A percentile compares a stretch with the other conserved stretches of the same genome.
phyloP scores from a whole-genome alignment of 225 moss, liverwort and hornwort genomes.

The Ulota crispa region DNA sequence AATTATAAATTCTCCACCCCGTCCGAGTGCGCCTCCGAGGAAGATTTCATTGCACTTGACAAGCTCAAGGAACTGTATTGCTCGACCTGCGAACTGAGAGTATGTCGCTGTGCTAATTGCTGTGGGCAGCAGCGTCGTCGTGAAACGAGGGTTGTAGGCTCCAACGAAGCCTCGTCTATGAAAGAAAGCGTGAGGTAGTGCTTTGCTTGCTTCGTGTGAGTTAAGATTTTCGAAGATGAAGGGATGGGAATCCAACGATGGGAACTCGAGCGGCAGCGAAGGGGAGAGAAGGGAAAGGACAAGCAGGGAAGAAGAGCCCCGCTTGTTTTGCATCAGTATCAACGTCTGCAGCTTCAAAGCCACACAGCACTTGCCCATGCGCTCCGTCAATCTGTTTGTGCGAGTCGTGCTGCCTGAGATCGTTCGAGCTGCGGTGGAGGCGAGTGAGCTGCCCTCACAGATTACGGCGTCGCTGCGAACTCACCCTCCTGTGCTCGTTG shows the following conservation, averaged over 20 bases:
- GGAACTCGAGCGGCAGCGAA: constrained; percentile 14
- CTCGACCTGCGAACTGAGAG: neutral
- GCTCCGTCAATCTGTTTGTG: constrained; percentile 29
- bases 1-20: neutral
- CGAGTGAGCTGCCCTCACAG: constrained; percentile 28
- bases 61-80: neutral
- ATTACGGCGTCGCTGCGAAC: constrained; percentile 31
- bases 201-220: neutral
- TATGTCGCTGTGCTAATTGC: neutral
- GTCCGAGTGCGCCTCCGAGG: neutral
- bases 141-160: neutral
- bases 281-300: neutral
- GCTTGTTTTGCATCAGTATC: constrained; percentile 32
- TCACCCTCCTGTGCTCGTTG: constrained; percentile 32
- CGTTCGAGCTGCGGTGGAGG: constrained; percentile 33
- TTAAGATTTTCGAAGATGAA: constrained; percentile 13
- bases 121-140: neutral
- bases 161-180: neutral
- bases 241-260: constrained; percentile 23
- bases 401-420: constrained; percentile 28
- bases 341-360: constrained; percentile 36
- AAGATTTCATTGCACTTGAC: neutral
- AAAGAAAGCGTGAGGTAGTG: neutral
- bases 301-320: constrained; percentile 21
- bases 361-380: constrained; percentile 29